Evolutionary conservation across 1,284 basidiomycete species (phyloP).

Genomic region (Sanghuangporus weigelae): DNA sequence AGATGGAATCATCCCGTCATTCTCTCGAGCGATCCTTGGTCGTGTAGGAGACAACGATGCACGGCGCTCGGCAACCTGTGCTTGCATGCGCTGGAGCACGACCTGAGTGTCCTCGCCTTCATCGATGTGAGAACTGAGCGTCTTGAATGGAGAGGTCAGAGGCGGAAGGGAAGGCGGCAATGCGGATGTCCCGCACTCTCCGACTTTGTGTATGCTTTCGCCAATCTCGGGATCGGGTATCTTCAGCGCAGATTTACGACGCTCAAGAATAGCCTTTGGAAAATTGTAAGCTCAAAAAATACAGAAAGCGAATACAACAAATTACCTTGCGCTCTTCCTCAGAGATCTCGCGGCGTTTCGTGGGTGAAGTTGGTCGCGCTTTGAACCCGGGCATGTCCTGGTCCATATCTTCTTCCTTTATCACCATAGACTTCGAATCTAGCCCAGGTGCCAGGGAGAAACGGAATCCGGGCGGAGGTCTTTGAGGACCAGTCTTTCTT

Average conservation of each 20-base stretch:
- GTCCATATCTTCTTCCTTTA: conserved; percentile 1
- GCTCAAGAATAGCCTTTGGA: conserved; percentile 52
- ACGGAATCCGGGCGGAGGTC: conserved; percentile 15
- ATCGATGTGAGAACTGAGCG: conserved; percentile 22
- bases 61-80: conserved; percentile 8
- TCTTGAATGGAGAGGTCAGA: conserved; percentile 20
- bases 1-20: conserved; percentile 4
- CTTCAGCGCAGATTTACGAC: conserved; percentile 48
- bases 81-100: conserved; percentile 14
- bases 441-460: conserved; percentile 10
- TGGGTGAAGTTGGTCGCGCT: conserved; percentile 10
- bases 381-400: neutral
- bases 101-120: conserved; percentile 20
- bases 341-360: conserved; percentile 28
- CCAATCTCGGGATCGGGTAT: conserved; percentile 49
- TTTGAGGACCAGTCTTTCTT: conserved; percentile 11
- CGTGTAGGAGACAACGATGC: conserved; percentile 8
- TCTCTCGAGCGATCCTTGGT: neutral
- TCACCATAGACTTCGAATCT: neutral
- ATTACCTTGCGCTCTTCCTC: conserved; percentile 48
- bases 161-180: conserved; percentile 18
- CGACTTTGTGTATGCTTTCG: conserved; percentile 41
- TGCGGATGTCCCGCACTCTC: conserved; percentile 23
- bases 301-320: neutral
- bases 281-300: neutral